Percentiles rank a stretch among this genome's conserved stretches.
Evolutionary conservation across 176 grass and related monocot species (phyloP).

Genomic region (Ananas comosus): DNA sequence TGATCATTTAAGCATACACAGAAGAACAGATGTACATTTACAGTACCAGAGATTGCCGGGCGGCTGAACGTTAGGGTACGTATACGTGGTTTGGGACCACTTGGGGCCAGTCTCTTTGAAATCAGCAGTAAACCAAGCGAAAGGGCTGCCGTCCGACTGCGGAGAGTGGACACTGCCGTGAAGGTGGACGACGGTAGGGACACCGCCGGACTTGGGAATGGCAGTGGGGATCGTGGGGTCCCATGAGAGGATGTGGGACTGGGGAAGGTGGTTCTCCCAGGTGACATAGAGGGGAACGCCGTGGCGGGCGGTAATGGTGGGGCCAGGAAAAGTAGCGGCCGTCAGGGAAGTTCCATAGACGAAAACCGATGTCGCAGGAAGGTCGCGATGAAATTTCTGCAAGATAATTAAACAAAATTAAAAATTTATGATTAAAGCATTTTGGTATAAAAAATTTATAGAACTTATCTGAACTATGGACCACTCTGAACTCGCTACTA

Average conservation of each 20-base stretch:
- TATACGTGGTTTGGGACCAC: not conserved
- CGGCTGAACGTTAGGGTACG: slow-evolving; percentile 10
- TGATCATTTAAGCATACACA: not conserved
- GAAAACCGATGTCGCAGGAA: slow-evolving; percentile 2
- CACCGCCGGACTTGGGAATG: not conserved
- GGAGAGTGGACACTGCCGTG: slow-evolving; percentile 12
- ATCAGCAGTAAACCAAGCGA: slow-evolving; percentile 8
- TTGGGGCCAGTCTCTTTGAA: not conserved
- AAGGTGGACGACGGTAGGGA: slow-evolving; percentile 12
- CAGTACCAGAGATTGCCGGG: slow-evolving; percentile 16
- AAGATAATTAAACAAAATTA: too few species aligned
- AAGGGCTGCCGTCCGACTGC: not conserved
- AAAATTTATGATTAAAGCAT: too few species aligned
- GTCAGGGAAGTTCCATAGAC: not conserved
- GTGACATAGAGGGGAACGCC: slow-evolving; percentile 5
- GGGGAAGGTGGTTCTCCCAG: slow-evolving; percentile 11
- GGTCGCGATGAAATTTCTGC: slow-evolving; percentile 15
- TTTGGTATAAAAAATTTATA: too few species aligned
- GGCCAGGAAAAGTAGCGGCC: slow-evolving; percentile 7
- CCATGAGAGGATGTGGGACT: slow-evolving; percentile 7
- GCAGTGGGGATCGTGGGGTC: slow-evolving; percentile 9
- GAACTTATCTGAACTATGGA: too few species aligned
- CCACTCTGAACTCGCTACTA: too few species aligned
- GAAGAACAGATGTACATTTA: slow-evolving; percentile 7
- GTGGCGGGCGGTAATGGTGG: slow-evolving; percentile 4